These are phyloP conservation scores for Thermochaetoides dissita DNA, from an alignment of 2,329 filamentous ascomycete species.

Conservation along the genomic window DNA sequence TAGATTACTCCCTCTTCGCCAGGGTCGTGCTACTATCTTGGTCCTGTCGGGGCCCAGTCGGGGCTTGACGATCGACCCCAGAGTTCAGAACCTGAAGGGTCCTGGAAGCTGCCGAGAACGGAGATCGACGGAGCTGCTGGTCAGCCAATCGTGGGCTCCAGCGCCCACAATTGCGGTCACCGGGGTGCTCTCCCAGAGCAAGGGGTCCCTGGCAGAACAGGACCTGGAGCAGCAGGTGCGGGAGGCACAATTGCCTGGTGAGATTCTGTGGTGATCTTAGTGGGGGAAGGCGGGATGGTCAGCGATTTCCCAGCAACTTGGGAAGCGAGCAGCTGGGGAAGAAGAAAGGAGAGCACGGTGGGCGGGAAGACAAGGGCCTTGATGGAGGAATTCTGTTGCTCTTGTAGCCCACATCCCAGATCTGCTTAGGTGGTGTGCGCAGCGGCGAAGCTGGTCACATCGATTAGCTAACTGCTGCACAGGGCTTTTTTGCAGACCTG, in stretches of 20 bases:
- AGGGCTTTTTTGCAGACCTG: too few relatives aligned
- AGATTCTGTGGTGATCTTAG: background rate
- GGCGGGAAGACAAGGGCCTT: too few relatives aligned
- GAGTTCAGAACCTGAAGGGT: conserved; percentile 5
- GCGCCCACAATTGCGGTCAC: conserved; percentile 6
- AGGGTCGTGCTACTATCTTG: background rate
- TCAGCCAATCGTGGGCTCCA: conserved; percentile 13
- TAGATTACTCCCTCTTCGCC: conserved; percentile 12
- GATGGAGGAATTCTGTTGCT: too few relatives aligned
- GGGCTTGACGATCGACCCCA: conserved; percentile 1
- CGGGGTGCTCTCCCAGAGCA: conserved; percentile 1
- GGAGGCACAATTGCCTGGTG: background rate
- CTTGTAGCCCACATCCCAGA: too few relatives aligned
- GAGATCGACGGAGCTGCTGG: conserved; percentile 12
- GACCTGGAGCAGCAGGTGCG: background rate
- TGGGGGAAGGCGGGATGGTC: too few relatives aligned
- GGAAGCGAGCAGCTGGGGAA: too few relatives aligned
- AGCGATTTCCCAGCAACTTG: too few relatives aligned
- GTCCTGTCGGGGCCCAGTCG: too few relatives aligned
- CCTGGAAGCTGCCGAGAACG: conserved; percentile 16
- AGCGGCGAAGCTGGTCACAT: too few relatives aligned
- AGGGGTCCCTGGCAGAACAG: conserved; percentile 1
- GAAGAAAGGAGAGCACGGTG: too few relatives aligned
- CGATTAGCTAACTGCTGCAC: too few relatives aligned
- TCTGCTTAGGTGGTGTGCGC: too few relatives aligned